A percentile compares a stretch with the other conserved stretches of the same genome.
phyloP scores from a whole-genome alignment of 768 basidiomycete genomes.

The Steccherinum ochraceum region DNA sequence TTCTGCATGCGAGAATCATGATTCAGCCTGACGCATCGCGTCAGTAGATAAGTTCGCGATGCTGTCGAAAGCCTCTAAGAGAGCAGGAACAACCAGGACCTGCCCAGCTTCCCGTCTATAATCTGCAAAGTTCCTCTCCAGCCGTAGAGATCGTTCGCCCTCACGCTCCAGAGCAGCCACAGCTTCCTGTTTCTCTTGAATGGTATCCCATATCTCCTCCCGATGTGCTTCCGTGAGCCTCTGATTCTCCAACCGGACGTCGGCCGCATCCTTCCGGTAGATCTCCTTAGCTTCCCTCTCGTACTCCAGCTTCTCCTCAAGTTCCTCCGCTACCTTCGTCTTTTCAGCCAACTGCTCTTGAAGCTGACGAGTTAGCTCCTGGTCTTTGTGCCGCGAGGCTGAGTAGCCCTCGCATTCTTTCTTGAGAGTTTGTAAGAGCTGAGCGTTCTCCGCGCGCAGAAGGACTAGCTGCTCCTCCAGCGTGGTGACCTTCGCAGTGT shows the following conservation, averaged over 20 bases:
- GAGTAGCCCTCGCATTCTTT: neutral
- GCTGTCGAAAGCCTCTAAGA: constrained; percentile 25
- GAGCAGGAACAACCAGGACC: constrained; percentile 26
- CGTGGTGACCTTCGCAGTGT: too few relatives aligned
- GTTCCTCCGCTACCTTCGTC: neutral
- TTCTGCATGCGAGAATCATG: too few relatives aligned
- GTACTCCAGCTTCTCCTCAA: neutral
- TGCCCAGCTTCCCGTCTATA: constrained; percentile 17
- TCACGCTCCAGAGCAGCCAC: constrained; percentile 18
- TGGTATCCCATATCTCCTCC: neutral
- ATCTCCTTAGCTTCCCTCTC: neutral
- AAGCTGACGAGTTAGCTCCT: too few relatives aligned
- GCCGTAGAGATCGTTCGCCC: constrained; percentile 15
- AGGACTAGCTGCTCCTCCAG: too few relatives aligned
- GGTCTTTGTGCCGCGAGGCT: too few relatives aligned
- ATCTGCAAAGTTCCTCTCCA: constrained; percentile 19
- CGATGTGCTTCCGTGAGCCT: neutral
- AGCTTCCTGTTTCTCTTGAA: constrained; percentile 11
- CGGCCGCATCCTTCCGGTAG: neutral
- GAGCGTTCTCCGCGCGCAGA: neutral
- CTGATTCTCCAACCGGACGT: neutral
- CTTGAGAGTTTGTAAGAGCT: neutral
- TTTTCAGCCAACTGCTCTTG: neutral
- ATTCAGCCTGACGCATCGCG: too few relatives aligned
- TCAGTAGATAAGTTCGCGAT: constrained; percentile 22